phyloP scores from a whole-genome alignment of 306 rosid species.

The Quercus robur region DNA sequence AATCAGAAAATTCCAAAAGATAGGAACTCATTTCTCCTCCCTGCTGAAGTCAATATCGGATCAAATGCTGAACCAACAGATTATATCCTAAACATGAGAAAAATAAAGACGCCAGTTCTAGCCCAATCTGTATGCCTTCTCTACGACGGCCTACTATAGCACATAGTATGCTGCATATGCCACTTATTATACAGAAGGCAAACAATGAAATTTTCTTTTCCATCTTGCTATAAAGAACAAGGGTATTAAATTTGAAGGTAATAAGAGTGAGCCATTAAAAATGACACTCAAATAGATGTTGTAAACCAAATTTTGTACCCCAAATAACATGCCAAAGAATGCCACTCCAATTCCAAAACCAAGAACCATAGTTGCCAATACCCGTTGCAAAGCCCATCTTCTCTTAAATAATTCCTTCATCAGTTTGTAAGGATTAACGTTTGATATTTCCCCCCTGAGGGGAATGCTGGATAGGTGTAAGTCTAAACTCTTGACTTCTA shows the following conservation, averaged over 20 bases:
- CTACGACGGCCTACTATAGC: not conserved
- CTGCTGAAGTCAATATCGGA: slow-evolving; percentile 19
- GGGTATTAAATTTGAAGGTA: slow-evolving; percentile 23
- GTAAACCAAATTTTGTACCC: slow-evolving; percentile 33
- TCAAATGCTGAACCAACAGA: slow-evolving; percentile 28
- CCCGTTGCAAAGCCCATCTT: not conserved
- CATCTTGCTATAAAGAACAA: slow-evolving; percentile 12
- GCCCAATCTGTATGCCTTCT: slow-evolving; percentile 4
- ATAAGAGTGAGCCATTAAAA: slow-evolving; percentile 31
- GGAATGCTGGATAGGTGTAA: not conserved
- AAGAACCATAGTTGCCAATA: slow-evolving; percentile 9
- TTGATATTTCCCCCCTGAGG: not conserved
- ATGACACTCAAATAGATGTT: slow-evolving; percentile 29
- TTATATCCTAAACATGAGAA: slow-evolving; percentile 19
- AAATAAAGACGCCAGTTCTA: slow-evolving; percentile 34
- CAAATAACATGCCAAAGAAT: slow-evolving; percentile 40
- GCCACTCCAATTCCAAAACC: slow-evolving; percentile 36
- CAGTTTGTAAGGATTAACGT: too few species aligned
- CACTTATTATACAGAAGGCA: slow-evolving; percentile 7
- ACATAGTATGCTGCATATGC: slow-evolving; percentile 22
- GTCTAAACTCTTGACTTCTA: not conserved
- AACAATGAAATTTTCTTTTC: slow-evolving; percentile 14
- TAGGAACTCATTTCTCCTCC: slow-evolving; percentile 14
- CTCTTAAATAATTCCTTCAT: too few species aligned
- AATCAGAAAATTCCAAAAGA: slow-evolving; percentile 24